These are phyloP conservation scores for Mangifera indica DNA, from an alignment of 345 rosid genomes.

Conservation along the genomic window DNA sequence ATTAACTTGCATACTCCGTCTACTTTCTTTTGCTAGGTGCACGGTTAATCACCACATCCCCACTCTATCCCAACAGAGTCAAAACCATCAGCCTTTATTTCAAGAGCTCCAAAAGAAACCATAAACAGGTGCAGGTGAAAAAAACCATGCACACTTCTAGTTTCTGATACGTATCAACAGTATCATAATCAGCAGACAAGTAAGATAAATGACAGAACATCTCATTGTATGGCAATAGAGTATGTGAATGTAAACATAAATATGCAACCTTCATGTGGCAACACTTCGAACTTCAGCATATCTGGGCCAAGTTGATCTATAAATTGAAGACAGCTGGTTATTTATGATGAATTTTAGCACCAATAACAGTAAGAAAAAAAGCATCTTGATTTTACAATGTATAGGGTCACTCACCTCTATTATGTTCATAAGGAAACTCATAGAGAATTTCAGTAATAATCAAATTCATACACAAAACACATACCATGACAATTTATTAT, in stretches of 20 bases:
- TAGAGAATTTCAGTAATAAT: slow-evolving; percentile 15
- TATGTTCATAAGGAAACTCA: slow-evolving; percentile 10
- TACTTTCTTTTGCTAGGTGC: background rate
- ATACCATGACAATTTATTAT: slow-evolving; percentile 7
- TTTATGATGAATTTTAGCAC: background rate
- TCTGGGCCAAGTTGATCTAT: background rate
- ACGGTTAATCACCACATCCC: background rate
- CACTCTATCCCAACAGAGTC: background rate
- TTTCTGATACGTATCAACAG: background rate
- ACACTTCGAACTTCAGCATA: slow-evolving; percentile 1
- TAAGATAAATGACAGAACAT: background rate
- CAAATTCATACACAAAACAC: slow-evolving; percentile 5
- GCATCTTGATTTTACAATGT: slow-evolving; percentile 5
- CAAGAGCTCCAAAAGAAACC: background rate
- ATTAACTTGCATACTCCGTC: background rate
- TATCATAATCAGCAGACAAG: background rate
- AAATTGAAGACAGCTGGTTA: slow-evolving; percentile 1
- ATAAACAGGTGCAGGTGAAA: background rate
- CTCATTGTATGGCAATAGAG: background rate
- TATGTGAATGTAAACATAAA: background rate
- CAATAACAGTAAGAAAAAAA: slow-evolving; percentile 3
- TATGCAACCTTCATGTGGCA: background rate
- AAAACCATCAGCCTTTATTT: background rate
- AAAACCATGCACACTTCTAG: background rate
- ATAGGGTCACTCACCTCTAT: slow-evolving; percentile 17